phyloP scores from a whole-genome alignment of 768 basidiomycete genomes.

The Chalciporus chontae region DNA sequence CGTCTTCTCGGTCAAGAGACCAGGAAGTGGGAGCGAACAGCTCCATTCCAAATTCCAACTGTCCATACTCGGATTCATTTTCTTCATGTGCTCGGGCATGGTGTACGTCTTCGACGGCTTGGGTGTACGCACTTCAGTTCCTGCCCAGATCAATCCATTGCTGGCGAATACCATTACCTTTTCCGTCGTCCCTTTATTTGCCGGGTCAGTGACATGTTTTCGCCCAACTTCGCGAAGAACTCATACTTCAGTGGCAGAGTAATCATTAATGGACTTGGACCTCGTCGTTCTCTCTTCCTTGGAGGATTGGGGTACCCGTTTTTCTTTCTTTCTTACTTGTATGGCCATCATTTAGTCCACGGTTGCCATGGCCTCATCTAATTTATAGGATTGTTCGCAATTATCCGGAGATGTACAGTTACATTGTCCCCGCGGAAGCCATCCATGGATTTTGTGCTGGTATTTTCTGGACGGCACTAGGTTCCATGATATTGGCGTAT shows the following conservation, averaged over 20 bases:
- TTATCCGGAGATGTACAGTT: slow-evolving; percentile 38
- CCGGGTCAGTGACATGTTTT: slow-evolving; percentile 47
- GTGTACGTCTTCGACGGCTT: slow-evolving; percentile 79
- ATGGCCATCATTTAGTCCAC: slow-evolving; percentile 9
- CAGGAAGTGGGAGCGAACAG: too few species aligned
- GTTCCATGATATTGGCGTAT: slow-evolving; percentile 53
- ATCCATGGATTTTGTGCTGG: slow-evolving; percentile 51
- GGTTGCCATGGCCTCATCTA: background rate
- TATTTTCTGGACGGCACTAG: slow-evolving; percentile 52
- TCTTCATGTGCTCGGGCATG: slow-evolving; percentile 60
- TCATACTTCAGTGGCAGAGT: slow-evolving; percentile 45
- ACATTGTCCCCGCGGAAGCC: slow-evolving; percentile 46
- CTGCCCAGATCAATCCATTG: slow-evolving; percentile 36
- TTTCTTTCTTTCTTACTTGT: slow-evolving; percentile 47
- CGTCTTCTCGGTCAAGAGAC: too few species aligned
- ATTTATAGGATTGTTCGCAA: slow-evolving; percentile 40
- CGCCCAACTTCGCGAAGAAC: too few species aligned
- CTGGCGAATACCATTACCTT: slow-evolving; percentile 59
- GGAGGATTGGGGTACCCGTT: slow-evolving; percentile 51
- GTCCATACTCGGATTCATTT: slow-evolving; percentile 61
- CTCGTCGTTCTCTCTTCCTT: slow-evolving; percentile 44
- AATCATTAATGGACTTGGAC: slow-evolving; percentile 65
- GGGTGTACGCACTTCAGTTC: slow-evolving; percentile 74
- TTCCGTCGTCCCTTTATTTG: slow-evolving; percentile 61
- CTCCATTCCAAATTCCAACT: slow-evolving; percentile 36